Conservation (phyloP, 1,284 basidiomycete species). For the Trichosporon faecale region DNA sequence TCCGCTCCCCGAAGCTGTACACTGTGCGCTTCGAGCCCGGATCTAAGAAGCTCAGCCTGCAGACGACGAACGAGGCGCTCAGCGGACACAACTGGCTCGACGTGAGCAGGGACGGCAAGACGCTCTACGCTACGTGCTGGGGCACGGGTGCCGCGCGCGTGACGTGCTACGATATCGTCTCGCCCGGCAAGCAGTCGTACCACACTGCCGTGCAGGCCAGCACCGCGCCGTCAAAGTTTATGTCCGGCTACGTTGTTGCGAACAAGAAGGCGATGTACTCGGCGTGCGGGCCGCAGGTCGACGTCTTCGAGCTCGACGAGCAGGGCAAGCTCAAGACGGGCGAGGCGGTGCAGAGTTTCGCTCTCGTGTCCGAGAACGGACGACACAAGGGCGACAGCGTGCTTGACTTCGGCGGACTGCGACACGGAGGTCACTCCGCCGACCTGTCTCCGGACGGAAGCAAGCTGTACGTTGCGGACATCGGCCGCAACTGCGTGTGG, state of each 20-base stretch:
- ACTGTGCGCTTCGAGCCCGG: constrained; percentile 34
- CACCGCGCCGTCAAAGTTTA: constrained; percentile 29
- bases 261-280: constrained; percentile 47
- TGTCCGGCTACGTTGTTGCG: constrained; percentile 43
- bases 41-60: constrained; percentile 26
- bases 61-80: constrained; percentile 25
- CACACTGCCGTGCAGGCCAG: constrained; percentile 27
- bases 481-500: constrained; percentile 52
- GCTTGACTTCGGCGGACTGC: constrained; percentile 45
- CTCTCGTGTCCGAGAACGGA: constrained; percentile 18
- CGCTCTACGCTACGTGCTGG: constrained; percentile 44
- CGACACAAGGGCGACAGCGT: constrained; percentile 22
- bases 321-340: constrained; percentile 38
- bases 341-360: constrained; percentile 24
- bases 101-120: constrained; percentile 25
- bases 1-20: constrained; percentile 38
- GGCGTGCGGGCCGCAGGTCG: constrained; percentile 51
- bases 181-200: constrained; percentile 5
- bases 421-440: constrained; percentile 43
- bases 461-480: constrained; percentile 45
- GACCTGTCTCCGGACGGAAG: constrained; percentile 45
- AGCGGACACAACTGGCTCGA: constrained; percentile 46
- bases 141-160: constrained; percentile 32
- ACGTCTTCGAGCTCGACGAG: constrained; percentile 43
- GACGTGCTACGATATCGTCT: constrained; percentile 32